phyloP scores from a whole-genome alignment of 768 basidiomycete genomes.

The Piloderma croceum region DNA sequence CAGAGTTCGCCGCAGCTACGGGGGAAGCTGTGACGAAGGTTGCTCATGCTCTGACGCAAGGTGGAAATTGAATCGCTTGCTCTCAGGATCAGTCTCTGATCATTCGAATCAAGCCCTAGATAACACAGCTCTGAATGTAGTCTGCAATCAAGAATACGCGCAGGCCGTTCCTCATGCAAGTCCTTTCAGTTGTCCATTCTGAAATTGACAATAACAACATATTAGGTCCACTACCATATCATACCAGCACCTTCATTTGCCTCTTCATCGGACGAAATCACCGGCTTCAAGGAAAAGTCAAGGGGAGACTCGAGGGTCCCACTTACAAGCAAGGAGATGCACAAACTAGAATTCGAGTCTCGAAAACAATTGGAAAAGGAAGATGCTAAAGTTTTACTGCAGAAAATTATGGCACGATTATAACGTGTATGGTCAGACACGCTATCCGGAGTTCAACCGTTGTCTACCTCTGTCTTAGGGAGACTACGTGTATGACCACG shows the following conservation, averaged over 20 bases:
- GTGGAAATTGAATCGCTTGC: conserved; percentile 28
- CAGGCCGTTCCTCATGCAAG: conserved; percentile 74
- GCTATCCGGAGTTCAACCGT: too few species aligned
- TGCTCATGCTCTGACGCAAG: conserved; percentile 56
- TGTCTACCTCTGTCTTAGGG: too few species aligned
- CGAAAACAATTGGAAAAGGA: conserved; percentile 57
- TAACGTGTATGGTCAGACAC: too few species aligned
- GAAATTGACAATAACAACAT: background rate
- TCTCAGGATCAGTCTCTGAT: background rate
- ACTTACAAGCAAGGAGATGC: conserved; percentile 48
- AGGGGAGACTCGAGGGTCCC: conserved; percentile 16
- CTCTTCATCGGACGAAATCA: conserved; percentile 4
- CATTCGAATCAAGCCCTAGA: conserved; percentile 39
- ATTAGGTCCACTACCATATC: conserved; percentile 70
- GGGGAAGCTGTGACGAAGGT: conserved; percentile 58
- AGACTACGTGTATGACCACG: too few species aligned
- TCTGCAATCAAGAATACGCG: conserved; percentile 79
- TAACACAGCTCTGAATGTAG: conserved; percentile 67
- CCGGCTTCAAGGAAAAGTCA: conserved; percentile 6
- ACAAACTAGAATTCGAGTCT: conserved; percentile 51
- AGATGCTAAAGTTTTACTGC: conserved; percentile 41
- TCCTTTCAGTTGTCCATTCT: conserved; percentile 3
- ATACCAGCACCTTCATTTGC: conserved; percentile 60
- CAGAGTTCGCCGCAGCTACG: conserved; percentile 50
- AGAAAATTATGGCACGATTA: conserved; percentile 41